These are phyloP conservation scores for Botrytis porri DNA, from an alignment of 2,329 filamentous ascomycete species.

Conservation along the genomic window DNA sequence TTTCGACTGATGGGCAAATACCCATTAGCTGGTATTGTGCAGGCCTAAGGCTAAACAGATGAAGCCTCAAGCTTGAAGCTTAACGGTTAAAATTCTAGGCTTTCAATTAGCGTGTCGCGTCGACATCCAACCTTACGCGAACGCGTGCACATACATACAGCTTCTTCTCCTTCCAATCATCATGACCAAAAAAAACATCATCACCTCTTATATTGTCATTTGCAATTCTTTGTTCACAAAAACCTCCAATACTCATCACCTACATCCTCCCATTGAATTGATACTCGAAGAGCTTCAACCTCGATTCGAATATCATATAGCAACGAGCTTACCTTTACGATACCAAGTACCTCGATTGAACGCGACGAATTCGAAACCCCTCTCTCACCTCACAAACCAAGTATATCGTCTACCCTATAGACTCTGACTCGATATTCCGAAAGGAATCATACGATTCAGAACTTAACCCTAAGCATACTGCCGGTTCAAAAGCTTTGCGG, in stretches of 20 bases:
- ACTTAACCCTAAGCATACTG: constrained; percentile 91
- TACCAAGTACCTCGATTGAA: constrained; percentile 27
- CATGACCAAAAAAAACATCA: constrained; percentile 18
- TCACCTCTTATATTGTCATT: constrained; percentile 30
- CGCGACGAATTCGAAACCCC: constrained; percentile 37
- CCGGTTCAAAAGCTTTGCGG: constrained; percentile 73
- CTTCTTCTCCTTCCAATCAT: not conserved
- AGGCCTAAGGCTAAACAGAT: not conserved
- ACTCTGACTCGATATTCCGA: constrained; percentile 71
- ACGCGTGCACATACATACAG: not conserved
- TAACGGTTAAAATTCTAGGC: not conserved
- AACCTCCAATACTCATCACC: constrained; percentile 7
- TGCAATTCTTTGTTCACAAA: constrained; percentile 26
- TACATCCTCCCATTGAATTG: constrained; percentile 23
- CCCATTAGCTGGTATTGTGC: not conserved
- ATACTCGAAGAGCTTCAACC: constrained; percentile 23
- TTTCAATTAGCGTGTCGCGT: constrained; percentile 2
- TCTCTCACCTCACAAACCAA: constrained; percentile 50
- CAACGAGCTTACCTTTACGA: constrained; percentile 30
- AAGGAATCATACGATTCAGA: constrained; percentile 72
- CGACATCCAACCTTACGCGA: not conserved
- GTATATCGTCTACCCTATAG: constrained; percentile 78
- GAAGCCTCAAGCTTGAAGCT: not conserved
- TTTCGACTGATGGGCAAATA: not conserved
- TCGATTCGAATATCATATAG: constrained; percentile 28